phyloP scores from a whole-genome alignment of 192 early-diverging fungal species.

The Coemansia javaensis region DNA sequence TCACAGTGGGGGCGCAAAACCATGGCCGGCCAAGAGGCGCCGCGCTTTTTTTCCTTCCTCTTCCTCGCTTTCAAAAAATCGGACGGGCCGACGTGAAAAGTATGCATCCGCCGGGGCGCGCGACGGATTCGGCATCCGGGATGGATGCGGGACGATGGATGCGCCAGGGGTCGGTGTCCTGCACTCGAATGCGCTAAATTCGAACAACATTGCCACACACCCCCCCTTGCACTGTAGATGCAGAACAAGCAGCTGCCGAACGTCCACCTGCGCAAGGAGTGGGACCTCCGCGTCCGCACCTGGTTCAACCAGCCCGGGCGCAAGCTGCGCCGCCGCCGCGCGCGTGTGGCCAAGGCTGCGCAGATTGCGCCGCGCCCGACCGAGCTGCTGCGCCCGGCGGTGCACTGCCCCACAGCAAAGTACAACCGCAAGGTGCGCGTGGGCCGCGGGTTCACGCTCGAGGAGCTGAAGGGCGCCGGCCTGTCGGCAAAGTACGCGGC shows the following conservation, averaged over 20 bases:
- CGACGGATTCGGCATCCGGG: too few species aligned
- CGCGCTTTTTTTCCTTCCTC: too few species aligned
- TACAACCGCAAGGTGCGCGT: constrained; percentile 97
- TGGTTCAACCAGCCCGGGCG: constrained; percentile 87
- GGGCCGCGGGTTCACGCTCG: constrained; percentile 96
- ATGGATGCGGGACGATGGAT: too few species aligned
- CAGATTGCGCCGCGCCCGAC: constrained; percentile 93
- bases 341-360: constrained; percentile 92
- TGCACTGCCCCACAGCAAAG: constrained; percentile 92
- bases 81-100: too few species aligned
- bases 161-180: too few species aligned
- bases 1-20: too few species aligned
- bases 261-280: constrained; percentile 97
- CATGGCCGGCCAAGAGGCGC: too few species aligned
- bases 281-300: constrained; percentile 93
- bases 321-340: constrained; percentile 85
- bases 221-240: constrained; percentile 48
- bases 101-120: too few species aligned
- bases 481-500: constrained; percentile 89
- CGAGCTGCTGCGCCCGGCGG: constrained; percentile 93
- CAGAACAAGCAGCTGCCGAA: constrained; percentile 95
- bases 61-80: too few species aligned
- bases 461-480: constrained; percentile 93
- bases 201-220: too few species aligned
- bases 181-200: too few species aligned